Percentiles rank a stretch among this genome's conserved stretches.
Evolutionary conservation across 148 eudicot species (phyloP).

Genomic region (Chenopodium berlandieri): DNA sequence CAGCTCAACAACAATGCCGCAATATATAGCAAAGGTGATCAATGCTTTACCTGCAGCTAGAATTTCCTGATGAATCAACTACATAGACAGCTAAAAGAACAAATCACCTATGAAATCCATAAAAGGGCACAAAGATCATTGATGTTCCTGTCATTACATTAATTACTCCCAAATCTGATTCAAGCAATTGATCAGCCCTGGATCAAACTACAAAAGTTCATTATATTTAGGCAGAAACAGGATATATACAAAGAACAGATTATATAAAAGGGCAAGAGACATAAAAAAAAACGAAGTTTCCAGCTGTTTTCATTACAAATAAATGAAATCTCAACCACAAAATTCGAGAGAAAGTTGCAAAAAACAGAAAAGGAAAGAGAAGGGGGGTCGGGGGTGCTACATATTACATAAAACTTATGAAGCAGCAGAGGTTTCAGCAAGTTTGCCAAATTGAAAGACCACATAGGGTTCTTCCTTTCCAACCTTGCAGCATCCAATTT

Average conservation of each 20-base stretch:
- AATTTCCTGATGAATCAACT: too few relatives aligned
- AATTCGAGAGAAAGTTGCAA: not conserved
- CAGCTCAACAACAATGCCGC: too few relatives aligned
- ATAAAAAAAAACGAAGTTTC: not conserved
- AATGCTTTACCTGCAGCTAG: too few relatives aligned
- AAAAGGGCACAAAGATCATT: too few relatives aligned
- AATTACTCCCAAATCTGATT: not conserved
- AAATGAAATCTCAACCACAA: not conserved
- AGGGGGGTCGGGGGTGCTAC: not conserved
- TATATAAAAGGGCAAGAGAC: not conserved
- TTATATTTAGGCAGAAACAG: not conserved
- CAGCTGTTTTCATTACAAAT: not conserved
- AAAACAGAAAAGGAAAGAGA: not conserved
- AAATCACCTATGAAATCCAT: too few relatives aligned
- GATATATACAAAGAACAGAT: not conserved
- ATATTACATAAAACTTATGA: not conserved
- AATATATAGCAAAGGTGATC: too few relatives aligned
- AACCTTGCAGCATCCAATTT: slow-evolving; percentile 58
- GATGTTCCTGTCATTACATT: not conserved
- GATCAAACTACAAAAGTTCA: not conserved
- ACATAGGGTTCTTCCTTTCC: slow-evolving; percentile 53
- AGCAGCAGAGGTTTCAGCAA: not conserved
- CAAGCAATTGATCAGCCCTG: not conserved
- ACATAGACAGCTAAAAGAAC: too few relatives aligned
- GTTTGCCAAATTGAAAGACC: slow-evolving; percentile 54